A percentile compares a stretch with the other conserved stretches of the same genome.
Evolutionary conservation across 2,329 filamentous ascomycete genomes (phyloP).

Genomic region (Trichoderma breve): DNA sequence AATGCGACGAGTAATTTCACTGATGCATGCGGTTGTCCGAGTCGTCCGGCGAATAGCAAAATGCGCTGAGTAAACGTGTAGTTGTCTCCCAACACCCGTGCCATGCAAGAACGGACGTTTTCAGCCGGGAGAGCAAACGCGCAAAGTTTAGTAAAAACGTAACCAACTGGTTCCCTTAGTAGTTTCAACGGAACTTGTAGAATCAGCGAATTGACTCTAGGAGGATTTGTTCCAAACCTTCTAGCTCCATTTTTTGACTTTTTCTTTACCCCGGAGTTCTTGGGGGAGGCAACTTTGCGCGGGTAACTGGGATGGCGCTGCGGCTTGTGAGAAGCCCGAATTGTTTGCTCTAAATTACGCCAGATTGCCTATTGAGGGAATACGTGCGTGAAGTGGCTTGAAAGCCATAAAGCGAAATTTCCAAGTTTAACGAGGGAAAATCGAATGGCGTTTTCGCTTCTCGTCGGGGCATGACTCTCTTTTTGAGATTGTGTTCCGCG

Average conservation of each 20-base stretch:
- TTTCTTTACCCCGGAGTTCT: background rate
- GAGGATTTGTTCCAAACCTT: background rate
- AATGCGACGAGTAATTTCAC: background rate
- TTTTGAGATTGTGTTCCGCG: background rate
- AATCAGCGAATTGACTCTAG: background rate
- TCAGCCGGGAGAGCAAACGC: background rate
- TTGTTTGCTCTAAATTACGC: background rate
- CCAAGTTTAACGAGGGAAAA: background rate
- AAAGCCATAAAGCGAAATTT: background rate
- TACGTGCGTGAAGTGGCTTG: background rate
- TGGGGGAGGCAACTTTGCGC: background rate
- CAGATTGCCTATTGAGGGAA: conserved; percentile 2
- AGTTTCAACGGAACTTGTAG: background rate
- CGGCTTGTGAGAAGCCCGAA: background rate
- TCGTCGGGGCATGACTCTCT: background rate
- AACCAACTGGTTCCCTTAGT: background rate
- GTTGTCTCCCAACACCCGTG: background rate
- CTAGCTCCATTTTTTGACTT: background rate
- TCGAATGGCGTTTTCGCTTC: background rate
- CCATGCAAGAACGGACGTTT: background rate
- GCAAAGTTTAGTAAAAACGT: too few relatives aligned
- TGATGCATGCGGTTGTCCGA: background rate
- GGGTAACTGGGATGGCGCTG: background rate
- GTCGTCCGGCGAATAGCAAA: background rate
- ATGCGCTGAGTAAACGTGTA: background rate